phyloP scores from a whole-genome alignment of 495 filamentous ascomycete species.

The Xylaria castorea region DNA sequence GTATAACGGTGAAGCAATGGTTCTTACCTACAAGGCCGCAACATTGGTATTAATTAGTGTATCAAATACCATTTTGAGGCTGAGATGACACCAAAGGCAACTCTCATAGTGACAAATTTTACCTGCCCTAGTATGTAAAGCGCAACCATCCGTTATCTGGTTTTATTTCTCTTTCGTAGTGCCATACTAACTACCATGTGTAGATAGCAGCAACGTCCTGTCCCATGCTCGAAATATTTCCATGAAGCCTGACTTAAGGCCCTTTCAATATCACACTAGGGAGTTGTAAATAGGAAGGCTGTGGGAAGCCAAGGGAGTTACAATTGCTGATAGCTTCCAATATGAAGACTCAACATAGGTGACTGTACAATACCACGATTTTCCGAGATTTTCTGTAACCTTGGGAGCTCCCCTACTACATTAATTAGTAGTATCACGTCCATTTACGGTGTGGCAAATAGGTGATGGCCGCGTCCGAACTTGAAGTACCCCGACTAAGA shows the following conservation, averaged over 20 bases:
- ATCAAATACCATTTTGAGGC: neutral
- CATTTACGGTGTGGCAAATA: slow-evolving; percentile 9
- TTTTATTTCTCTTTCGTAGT: neutral
- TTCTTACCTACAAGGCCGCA: neutral
- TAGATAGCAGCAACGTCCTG: neutral
- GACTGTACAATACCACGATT: neutral
- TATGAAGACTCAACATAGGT: neutral
- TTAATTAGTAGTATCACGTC: slow-evolving; percentile 9
- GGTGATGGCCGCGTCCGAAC: slow-evolving; percentile 7
- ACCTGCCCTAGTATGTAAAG: neutral
- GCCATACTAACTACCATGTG: neutral
- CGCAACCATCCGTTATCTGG: neutral
- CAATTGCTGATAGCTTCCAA: neutral
- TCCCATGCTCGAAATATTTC: neutral
- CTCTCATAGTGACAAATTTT: neutral
- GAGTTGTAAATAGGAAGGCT: neutral
- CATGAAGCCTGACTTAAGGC: neutral
- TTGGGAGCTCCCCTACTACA: neutral
- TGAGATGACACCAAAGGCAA: neutral
- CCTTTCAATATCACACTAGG: neutral
- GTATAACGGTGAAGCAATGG: neutral
- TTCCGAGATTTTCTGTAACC: neutral
- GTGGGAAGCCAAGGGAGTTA: neutral
- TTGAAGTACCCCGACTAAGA: neutral
- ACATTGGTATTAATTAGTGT: neutral